Percentiles rank a stretch among this genome's conserved stretches.
Conservation (phyloP, 768 basidiomycete species). For the Termitomyces sp. region DNA sequence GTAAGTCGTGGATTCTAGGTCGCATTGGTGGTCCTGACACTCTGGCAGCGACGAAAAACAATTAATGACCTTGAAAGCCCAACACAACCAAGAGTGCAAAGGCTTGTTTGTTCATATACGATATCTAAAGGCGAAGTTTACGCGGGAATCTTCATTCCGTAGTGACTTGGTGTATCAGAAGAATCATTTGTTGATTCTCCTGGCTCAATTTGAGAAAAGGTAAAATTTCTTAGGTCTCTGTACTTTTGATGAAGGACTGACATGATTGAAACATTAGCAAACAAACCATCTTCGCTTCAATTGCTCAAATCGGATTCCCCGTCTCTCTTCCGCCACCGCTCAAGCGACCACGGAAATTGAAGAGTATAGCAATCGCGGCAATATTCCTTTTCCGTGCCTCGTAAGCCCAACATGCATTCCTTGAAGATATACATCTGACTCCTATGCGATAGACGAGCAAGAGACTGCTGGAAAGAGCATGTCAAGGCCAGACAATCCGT, state of each 20-base stretch:
- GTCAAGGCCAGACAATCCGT: constrained; percentile 58
- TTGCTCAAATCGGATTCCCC: constrained; percentile 74
- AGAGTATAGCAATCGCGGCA: constrained; percentile 50
- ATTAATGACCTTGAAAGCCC: constrained; percentile 49
- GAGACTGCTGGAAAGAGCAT: constrained; percentile 61
- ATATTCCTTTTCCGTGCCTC: constrained; percentile 62
- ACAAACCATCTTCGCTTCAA: constrained; percentile 67
- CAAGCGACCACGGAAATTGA: constrained; percentile 48
- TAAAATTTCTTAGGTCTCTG: constrained; percentile 24
- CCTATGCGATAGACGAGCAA: constrained; percentile 44
- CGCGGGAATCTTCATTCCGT: constrained; percentile 79
- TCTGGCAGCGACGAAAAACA: constrained; percentile 46
- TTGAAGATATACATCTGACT: not conserved
- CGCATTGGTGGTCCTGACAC: constrained; percentile 6
- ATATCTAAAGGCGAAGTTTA: constrained; percentile 91
- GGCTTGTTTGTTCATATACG: constrained; percentile 87
- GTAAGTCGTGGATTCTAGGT: constrained; percentile 34
- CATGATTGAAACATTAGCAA: constrained; percentile 40
- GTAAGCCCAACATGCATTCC: constrained; percentile 36
- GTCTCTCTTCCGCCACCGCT: constrained; percentile 30
- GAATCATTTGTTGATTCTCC: constrained; percentile 73
- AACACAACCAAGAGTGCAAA: constrained; percentile 86
- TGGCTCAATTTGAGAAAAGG: constrained; percentile 71
- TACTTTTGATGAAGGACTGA: not conserved
- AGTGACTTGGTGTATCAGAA: constrained; percentile 83